These are phyloP conservation scores for Ganoderma lucidum DNA, from an alignment of 1,284 basidiomycete genomes.

Conservation along the genomic window DNA sequence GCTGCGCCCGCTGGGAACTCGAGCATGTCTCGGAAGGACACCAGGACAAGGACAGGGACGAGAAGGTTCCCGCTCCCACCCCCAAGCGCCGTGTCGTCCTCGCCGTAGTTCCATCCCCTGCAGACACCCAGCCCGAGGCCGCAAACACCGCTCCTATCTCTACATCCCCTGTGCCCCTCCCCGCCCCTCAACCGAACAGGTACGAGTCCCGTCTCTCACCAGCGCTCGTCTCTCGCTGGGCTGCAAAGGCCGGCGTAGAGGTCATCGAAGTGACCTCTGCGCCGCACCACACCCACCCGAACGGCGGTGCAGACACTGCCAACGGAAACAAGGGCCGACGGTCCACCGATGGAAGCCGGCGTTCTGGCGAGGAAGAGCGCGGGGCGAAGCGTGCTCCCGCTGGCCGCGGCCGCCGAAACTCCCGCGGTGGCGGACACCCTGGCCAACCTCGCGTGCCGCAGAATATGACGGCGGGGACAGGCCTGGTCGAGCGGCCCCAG, in stretches of 20 bases:
- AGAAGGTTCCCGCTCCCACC: slow-evolving; percentile 17
- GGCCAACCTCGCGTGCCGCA: slow-evolving; percentile 27
- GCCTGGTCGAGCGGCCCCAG: slow-evolving; percentile 73
- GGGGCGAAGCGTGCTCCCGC: slow-evolving; percentile 38
- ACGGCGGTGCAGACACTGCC: slow-evolving; percentile 18
- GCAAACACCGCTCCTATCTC: slow-evolving; percentile 41
- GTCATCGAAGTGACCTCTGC: slow-evolving; percentile 60
- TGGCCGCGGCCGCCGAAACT: slow-evolving; percentile 40
- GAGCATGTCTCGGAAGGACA: slow-evolving; percentile 43
- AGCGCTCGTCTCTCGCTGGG: slow-evolving; percentile 70
- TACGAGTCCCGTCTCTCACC: slow-evolving; percentile 72
- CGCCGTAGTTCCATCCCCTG: slow-evolving; percentile 55
- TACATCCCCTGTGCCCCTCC: slow-evolving; percentile 68
- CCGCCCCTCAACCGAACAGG: slow-evolving; percentile 65
- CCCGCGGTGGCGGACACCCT: slow-evolving; percentile 30
- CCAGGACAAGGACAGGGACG: slow-evolving; percentile 5
- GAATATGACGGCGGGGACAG: slow-evolving; percentile 31
- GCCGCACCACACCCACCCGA: slow-evolving; percentile 22
- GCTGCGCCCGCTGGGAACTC: slow-evolving; percentile 78
- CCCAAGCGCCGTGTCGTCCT: slow-evolving; percentile 59
- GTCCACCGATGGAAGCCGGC: slow-evolving; percentile 40
- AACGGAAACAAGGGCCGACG: slow-evolving; percentile 35
- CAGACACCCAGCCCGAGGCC: slow-evolving; percentile 44
- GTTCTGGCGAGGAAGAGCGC: slow-evolving; percentile 45
- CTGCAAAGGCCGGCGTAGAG: slow-evolving; percentile 63